phyloP scores from a whole-genome alignment of 2,329 filamentous ascomycete genomes.

The Aspergillus fijiensis region DNA sequence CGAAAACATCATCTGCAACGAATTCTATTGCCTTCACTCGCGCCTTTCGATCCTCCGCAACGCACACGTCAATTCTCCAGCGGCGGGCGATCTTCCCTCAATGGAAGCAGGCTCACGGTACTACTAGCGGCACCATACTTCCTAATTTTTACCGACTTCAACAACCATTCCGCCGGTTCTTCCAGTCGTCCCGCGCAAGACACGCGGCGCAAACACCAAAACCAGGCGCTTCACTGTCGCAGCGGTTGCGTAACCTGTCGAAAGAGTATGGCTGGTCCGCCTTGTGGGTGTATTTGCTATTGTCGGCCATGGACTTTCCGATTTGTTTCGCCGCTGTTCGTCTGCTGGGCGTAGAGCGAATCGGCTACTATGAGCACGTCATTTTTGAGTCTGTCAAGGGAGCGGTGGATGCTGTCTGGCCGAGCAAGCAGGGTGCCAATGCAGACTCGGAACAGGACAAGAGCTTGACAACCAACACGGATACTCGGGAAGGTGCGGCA shows the following conservation, averaged over 20 bases:
- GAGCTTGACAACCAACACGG: conserved; percentile 27
- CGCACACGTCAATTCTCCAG: background rate
- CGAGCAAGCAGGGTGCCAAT: conserved; percentile 17
- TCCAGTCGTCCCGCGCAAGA: conserved; percentile 27
- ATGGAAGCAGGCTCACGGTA: background rate
- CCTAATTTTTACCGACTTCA: background rate
- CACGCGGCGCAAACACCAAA: conserved; percentile 21
- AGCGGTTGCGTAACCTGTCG: conserved; percentile 76
- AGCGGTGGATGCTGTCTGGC: conserved; percentile 41
- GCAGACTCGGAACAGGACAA: conserved; percentile 52
- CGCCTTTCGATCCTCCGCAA: background rate
- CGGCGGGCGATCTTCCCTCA: background rate
- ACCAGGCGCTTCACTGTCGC: conserved; percentile 58
- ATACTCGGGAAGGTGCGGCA: conserved; percentile 35
- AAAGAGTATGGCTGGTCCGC: conserved; percentile 94
- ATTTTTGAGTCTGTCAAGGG: conserved; percentile 41
- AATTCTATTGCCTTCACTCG: background rate
- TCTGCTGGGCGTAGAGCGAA: conserved; percentile 77
- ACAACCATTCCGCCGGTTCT: conserved; percentile 20
- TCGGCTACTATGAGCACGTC: conserved; percentile 60
- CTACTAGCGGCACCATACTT: background rate
- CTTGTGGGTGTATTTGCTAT: conserved; percentile 80
- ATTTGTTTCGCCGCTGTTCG: conserved; percentile 90
- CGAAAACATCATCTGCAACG: background rate
- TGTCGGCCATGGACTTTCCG: conserved; percentile 87